Evolutionary conservation across 768 basidiomycete species (phyloP), one percentile per base, ranked within the genome.

Genomic region (Leucocoprinus sp.): DNA sequence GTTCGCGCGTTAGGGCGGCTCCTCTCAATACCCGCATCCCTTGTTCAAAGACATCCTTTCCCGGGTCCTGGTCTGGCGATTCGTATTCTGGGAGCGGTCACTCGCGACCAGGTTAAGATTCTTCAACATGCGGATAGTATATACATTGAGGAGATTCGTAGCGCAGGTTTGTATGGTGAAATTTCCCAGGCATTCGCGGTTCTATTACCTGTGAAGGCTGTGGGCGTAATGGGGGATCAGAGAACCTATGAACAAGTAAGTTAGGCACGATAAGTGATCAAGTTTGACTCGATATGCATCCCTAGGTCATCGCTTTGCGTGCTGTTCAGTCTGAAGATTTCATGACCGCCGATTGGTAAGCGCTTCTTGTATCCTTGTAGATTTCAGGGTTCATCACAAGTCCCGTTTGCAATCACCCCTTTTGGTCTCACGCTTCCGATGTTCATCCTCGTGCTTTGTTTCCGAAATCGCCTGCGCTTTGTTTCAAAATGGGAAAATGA

Each of bases 321-420:
- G 96, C 96, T 2, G 95, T 98, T 7, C 84, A 89, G 60, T 83
- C 93, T n/a, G 95, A 97, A 60, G 96, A 99, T 63, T 99, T 99
- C 60, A 99, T 99, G 96, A 99, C 96, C 11, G 96, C 96, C 27
- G 95, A 98, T 62, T 98, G 95, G 95, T 92, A 77, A 60, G 35
- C 48, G 37, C 43, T 50, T 44, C 48, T 50, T 8, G 44, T 29
- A 37, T 33, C 40, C 21, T 23, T 5, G 37, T 28, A n/a, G 5
- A 3, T 21, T 29, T 5, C 14, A 24, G 21, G 38, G 37, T 36
- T 34, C 27, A 34, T 23, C 18, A 4, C 28, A 11, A 19, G 38
- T 37, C 45, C 45, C 39, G 15, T 18, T 34, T 31, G 37, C n/a
- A n/a, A 39, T 19, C 26, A 11, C 19, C 45, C 45, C 21, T 14